Evolutionary conservation across 495 filamentous ascomycete genomes (phyloP), one percentile per base, ranked within the genome.

Genomic region (Daldinia loculata): DNA sequence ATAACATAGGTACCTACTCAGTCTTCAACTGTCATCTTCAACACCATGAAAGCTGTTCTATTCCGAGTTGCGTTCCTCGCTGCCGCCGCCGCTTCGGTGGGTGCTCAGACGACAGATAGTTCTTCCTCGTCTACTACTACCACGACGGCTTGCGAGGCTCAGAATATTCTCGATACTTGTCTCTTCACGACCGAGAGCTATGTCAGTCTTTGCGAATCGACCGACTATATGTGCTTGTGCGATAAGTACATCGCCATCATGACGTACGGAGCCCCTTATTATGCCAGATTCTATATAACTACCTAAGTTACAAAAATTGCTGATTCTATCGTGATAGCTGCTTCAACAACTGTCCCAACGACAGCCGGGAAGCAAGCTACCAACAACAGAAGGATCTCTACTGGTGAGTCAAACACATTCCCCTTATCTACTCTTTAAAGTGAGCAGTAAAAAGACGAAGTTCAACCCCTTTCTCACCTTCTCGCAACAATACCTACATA

Each of bases 301-400:
- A 26, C 24, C 24, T 11, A 14, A 43, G 14, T 17, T 24, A 12
- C 1, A 39, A 6, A 36, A 50, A n/a, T n/a, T 38, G 34, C 69
- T 71, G n/a, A 50, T 19, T 22, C 19, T 50, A 27, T 32, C 38
- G 4, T 26, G 6, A 57, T 65, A 83, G 80, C 14, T 84, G 82
- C 80, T 84, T 77, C 74, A 80, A 82, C 78, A 83, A 83, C 81
- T 84, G 82, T 75, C 82, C 82, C 61, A 77, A 81, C 74, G 81
- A 84, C 60, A 32, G 58, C 50, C 75, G 79, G 5, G 30, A 50
- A 61, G 60, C 67, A 32, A 61, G 41, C 19, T 55, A 66, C 69
- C 61, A 67, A 11, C 78, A 79, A 56, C 75, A 82, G 70, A 74
- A 76, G 62, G 69, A 80, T 22, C 77, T 79, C 51, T 82, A 82